A percentile compares a stretch with the other conserved stretches of the same genome.
phyloP scores from a whole-genome alignment of 305 asterid species.

The Fraxinus angustifolia region DNA sequence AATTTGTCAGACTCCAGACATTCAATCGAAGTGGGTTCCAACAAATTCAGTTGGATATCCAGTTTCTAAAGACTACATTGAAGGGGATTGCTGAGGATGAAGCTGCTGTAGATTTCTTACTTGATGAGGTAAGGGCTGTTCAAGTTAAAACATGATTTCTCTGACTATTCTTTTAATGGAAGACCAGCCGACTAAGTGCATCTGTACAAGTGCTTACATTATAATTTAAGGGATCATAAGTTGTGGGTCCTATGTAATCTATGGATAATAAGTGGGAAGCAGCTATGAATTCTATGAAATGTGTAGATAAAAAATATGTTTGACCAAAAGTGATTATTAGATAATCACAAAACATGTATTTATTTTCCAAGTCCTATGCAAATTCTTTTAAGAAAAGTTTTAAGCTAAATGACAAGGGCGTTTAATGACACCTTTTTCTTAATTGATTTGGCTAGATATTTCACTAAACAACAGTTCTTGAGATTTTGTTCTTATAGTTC shows the following conservation, averaged over 20 bases:
- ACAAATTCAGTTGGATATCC: slow-evolving; percentile 59
- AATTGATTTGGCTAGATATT: neutral
- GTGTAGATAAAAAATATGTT: neutral
- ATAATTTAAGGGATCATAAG: neutral
- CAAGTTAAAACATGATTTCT: neutral
- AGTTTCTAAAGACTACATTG: slow-evolving; percentile 64
- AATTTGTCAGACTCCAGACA: slow-evolving; percentile 47
- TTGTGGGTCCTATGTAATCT: neutral
- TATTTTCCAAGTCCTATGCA: neutral
- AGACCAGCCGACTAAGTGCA: neutral
- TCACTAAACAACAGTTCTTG: neutral
- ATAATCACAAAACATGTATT: neutral
- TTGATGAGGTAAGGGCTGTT: slow-evolving; percentile 66
- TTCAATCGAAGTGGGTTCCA: slow-evolving; percentile 57
- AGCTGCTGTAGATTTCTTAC: slow-evolving; percentile 88
- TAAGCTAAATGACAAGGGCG: neutral
- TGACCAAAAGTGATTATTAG: neutral
- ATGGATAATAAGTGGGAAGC: neutral
- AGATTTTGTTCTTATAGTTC: neutral
- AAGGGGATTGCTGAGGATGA: slow-evolving; percentile 81
- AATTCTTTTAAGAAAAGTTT: neutral
- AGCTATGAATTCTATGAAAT: neutral
- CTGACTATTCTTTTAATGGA: neutral
- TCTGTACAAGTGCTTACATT: neutral
- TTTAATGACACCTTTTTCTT: neutral